phyloP scores from a whole-genome alignment of 305 asterid species.

The Plantago lanceolata region DNA sequence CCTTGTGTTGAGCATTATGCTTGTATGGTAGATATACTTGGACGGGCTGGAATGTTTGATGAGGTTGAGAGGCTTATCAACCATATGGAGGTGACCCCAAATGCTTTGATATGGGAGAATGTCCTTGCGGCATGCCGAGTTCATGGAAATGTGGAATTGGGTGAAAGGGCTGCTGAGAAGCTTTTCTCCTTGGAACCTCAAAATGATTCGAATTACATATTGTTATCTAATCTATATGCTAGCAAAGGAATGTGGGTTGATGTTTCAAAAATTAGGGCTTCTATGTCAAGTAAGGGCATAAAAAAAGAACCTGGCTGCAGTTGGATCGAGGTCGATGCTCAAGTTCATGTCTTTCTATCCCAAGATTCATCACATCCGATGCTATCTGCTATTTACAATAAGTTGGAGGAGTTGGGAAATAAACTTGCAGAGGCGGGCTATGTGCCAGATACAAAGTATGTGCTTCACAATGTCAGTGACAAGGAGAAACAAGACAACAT shows the following conservation, averaged over 20 bases:
- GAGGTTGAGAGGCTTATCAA: slow-evolving; percentile 57
- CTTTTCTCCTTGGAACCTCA: slow-evolving; percentile 56
- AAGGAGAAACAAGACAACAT: slow-evolving; percentile 51
- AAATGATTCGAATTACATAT: slow-evolving; percentile 53
- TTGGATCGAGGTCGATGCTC: slow-evolving; percentile 62
- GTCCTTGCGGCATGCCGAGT: slow-evolving; percentile 67
- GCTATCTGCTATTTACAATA: slow-evolving; percentile 43
- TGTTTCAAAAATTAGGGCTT: slow-evolving; percentile 50
- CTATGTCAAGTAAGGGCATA: slow-evolving; percentile 57
- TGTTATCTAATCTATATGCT: slow-evolving; percentile 72
- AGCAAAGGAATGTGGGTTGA: slow-evolving; percentile 65
- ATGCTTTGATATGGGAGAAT: slow-evolving; percentile 65
- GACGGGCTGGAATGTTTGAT: slow-evolving; percentile 67
- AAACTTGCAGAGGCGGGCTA: slow-evolving; percentile 50
- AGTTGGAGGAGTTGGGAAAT: slow-evolving; percentile 50
- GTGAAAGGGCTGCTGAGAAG: slow-evolving; percentile 60
- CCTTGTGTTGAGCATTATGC: slow-evolving; percentile 72
- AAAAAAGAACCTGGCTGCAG: slow-evolving; percentile 91
- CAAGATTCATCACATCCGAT: slow-evolving; percentile 69
- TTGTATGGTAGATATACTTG: slow-evolving; percentile 75
- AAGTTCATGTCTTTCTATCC: slow-evolving; percentile 66
- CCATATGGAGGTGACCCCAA: slow-evolving; percentile 52
- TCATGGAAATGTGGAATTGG: slow-evolving; percentile 71
- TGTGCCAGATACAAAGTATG: slow-evolving; percentile 45
- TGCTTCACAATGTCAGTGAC: slow-evolving; percentile 56